These are phyloP conservation scores for Cyclocybe cylindracea DNA, from an alignment of 768 basidiomycete genomes.

Conservation along the genomic window DNA sequence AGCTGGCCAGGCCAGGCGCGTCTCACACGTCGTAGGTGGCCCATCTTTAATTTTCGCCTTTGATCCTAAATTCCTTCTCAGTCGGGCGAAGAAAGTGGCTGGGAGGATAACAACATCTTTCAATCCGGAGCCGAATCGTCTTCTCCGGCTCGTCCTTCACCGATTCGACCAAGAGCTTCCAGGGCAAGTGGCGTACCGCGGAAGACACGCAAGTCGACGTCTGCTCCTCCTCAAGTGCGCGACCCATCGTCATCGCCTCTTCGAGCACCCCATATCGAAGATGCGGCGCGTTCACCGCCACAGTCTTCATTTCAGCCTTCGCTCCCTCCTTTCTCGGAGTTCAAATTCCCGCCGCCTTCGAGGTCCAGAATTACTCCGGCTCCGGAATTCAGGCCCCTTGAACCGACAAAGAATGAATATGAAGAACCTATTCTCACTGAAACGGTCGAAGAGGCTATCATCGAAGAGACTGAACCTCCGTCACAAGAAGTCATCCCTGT, in stretches of 20 bases:
- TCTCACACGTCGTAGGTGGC: conserved; percentile 43
- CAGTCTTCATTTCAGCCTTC: conserved; percentile 48
- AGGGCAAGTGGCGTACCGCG: conserved; percentile 41
- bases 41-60: conserved; percentile 4
- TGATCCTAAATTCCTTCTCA: conserved; percentile 15
- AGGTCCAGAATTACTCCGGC: conserved; percentile 18
- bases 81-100: conserved; percentile 70
- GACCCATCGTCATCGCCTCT: conserved; percentile 41
- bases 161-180: conserved; percentile 42
- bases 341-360: conserved; percentile 23
- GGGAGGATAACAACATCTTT: conserved; percentile 91
- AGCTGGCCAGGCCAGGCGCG: conserved; percentile 56
- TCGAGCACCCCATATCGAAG: conserved; percentile 21
- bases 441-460: neutral
- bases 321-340: conserved; percentile 34
- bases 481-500: neutral
- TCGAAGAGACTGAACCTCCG: neutral
- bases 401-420: neutral
- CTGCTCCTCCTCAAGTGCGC: conserved; percentile 63
- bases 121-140: conserved; percentile 91
- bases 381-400: conserved; percentile 13
- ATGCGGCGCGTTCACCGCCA: conserved; percentile 27
- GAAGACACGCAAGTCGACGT: conserved; percentile 69
- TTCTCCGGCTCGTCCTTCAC: conserved; percentile 69
- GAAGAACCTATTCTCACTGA: neutral